These are phyloP conservation scores for Aspergillus piperis DNA, from an alignment of 2,329 filamentous ascomycete species.

Conservation along the genomic window DNA sequence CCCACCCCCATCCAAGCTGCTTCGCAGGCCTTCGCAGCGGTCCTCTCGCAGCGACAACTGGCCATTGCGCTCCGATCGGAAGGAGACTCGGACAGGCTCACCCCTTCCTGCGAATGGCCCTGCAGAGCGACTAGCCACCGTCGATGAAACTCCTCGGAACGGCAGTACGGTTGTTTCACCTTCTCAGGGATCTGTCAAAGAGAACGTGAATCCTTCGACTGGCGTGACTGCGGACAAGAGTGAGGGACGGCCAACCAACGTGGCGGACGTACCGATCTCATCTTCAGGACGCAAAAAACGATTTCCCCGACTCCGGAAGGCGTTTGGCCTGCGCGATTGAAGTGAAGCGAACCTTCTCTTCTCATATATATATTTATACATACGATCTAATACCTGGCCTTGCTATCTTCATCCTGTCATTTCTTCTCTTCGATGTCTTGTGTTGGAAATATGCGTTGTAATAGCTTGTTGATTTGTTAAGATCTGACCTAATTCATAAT, in stretches of 20 bases:
- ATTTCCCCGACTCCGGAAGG: constrained; percentile 47
- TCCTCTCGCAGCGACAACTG: constrained; percentile 23
- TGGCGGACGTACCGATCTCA: constrained; percentile 36
- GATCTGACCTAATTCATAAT: constrained; percentile 8
- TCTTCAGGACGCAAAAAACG: constrained; percentile 48
- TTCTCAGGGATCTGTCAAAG: not conserved
- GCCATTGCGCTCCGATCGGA: constrained; percentile 26
- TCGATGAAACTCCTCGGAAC: constrained; percentile 17
- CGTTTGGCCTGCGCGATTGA: constrained; percentile 41
- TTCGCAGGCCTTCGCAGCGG: constrained; percentile 31
- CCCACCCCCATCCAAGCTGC: constrained; percentile 28
- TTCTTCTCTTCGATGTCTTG: constrained; percentile 4
- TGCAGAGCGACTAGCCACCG: constrained; percentile 12
- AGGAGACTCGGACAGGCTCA: constrained; percentile 1
- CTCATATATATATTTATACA: constrained; percentile 4
- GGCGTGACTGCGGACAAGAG: not conserved
- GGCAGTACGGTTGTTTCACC: constrained; percentile 5
- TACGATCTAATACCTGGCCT: not conserved
- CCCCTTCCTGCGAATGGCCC: not conserved
- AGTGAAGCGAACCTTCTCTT: not conserved
- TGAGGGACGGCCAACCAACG: constrained; percentile 3
- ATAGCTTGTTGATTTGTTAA: not conserved
- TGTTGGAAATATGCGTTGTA: constrained; percentile 15
- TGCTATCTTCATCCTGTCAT: not conserved
- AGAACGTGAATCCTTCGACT: constrained; percentile 2